Percentiles rank a stretch among this genome's conserved stretches.
These are phyloP conservation scores for Perkinsus olseni DNA, from an alignment of 169 alveolate genomes.

Conservation along the genomic window DNA sequence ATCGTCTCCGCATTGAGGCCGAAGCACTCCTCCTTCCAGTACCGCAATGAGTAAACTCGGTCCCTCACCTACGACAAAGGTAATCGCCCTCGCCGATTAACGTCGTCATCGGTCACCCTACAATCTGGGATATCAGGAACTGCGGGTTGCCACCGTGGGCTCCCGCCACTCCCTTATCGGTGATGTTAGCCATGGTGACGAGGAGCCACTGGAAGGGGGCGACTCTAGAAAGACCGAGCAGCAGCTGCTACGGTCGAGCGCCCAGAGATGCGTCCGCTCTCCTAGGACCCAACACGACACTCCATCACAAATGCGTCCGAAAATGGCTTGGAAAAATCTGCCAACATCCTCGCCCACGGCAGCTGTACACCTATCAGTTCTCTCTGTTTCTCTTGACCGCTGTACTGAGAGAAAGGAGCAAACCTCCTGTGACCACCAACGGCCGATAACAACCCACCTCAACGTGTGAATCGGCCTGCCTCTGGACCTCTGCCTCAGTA, in stretches of 20 bases:
- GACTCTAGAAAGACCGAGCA: too few relatives aligned
- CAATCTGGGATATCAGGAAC: background rate
- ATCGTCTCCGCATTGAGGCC: constrained; percentile 73
- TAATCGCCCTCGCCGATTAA: background rate
- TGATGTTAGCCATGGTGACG: background rate
- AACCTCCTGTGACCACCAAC: background rate
- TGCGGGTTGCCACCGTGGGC: background rate
- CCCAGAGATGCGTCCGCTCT: too few relatives aligned
- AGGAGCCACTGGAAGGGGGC: too few relatives aligned
- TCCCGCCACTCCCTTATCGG: background rate
- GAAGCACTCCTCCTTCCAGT: constrained; percentile 74
- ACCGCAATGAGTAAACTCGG: constrained; percentile 60
- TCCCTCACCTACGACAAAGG: constrained; percentile 30
- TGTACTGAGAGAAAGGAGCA: background rate
- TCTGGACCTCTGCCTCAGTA: background rate
- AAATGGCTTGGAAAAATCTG: too few relatives aligned
- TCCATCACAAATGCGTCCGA: too few relatives aligned
- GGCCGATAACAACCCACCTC: background rate
- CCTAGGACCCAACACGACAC: too few relatives aligned
- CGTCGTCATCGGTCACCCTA: background rate
- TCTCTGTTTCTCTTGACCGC: background rate
- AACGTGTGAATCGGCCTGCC: background rate
- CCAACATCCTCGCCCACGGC: too few relatives aligned
- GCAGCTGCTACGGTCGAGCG: too few relatives aligned
- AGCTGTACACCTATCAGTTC: background rate